Conservation (phyloP, 805 yeast genomes). For the Wickerhamiella slavikovae region DNA sequence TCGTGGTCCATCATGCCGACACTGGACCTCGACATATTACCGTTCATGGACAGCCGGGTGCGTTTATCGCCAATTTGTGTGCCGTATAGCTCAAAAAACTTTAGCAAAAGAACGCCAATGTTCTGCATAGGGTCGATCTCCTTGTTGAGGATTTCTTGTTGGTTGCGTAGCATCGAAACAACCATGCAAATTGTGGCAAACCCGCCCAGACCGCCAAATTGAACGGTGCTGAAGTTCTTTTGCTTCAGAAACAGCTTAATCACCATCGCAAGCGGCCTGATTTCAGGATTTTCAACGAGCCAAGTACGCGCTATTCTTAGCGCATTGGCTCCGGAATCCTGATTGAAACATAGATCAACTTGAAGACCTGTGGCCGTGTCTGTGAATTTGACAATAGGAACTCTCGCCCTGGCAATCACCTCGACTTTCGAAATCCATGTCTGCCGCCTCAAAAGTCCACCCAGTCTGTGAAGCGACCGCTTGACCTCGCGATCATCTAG, state of each 20-base stretch:
- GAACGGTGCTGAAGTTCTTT: constrained; percentile 65
- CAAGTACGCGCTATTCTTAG: constrained; percentile 60
- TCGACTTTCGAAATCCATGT: constrained; percentile 50
- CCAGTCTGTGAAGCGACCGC: constrained; percentile 46
- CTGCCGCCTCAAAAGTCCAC: constrained; percentile 42
- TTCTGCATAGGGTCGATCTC: constrained; percentile 52
- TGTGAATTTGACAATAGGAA: constrained; percentile 81
- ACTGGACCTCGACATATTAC: constrained; percentile 21
- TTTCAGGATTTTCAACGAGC: constrained; percentile 53
- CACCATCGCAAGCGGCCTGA: constrained; percentile 62
- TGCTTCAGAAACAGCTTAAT: constrained; percentile 71
- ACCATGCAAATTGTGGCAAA: constrained; percentile 79
- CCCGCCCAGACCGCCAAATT: constrained; percentile 88
- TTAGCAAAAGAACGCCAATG: constrained; percentile 68
- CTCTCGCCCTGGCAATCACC: constrained; percentile 76
- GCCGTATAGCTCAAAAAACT: constrained; percentile 85
- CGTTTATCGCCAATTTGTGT: constrained; percentile 69
- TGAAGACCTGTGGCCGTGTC: constrained; percentile 53
- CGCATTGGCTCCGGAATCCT: constrained; percentile 60
- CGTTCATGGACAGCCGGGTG: constrained; percentile 47
- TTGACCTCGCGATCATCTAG: constrained; percentile 31
- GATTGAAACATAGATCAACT: constrained; percentile 79
- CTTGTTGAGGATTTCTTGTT: constrained; percentile 52
- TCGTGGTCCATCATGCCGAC: no score
- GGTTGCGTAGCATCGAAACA: constrained; percentile 54